phyloP scores from a whole-genome alignment of 106 monocot genomes.

The Dendrobium huoshanense region DNA sequence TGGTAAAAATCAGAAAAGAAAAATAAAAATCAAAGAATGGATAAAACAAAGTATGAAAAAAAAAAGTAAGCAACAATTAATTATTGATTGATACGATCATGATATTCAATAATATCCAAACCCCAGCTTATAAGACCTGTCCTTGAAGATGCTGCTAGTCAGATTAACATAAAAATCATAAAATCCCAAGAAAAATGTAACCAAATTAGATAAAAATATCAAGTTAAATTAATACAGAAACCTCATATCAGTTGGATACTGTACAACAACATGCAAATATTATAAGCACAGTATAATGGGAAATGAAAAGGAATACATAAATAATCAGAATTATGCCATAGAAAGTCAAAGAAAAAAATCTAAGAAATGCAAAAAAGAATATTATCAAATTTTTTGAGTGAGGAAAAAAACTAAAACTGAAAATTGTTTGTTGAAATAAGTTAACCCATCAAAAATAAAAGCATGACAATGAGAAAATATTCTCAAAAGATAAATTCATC shows the following conservation, averaged over 20 bases:
- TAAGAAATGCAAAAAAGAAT: neutral
- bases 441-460: neutral
- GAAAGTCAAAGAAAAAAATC: neutral
- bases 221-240: neutral
- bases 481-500: neutral
- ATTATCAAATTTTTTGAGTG: neutral
- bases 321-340: neutral
- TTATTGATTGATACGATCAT: neutral
- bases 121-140: neutral
- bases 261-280: neutral
- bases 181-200: neutral
- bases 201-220: neutral
- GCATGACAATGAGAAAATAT: neutral
- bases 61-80: neutral
- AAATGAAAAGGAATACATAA: neutral
- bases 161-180: neutral
- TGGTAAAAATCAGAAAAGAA: neutral
- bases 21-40: slow-evolving; percentile 2
- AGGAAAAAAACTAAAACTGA: neutral
- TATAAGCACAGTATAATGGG: neutral
- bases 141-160: neutral
- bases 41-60: neutral
- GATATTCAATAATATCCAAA: neutral
- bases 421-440: neutral
- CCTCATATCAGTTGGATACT: too few species aligned